A percentile compares a stretch with the other conserved stretches of the same genome.
Conservation (phyloP, 257 asterid genomes). For the Solanum chiquidenum region DNA sequence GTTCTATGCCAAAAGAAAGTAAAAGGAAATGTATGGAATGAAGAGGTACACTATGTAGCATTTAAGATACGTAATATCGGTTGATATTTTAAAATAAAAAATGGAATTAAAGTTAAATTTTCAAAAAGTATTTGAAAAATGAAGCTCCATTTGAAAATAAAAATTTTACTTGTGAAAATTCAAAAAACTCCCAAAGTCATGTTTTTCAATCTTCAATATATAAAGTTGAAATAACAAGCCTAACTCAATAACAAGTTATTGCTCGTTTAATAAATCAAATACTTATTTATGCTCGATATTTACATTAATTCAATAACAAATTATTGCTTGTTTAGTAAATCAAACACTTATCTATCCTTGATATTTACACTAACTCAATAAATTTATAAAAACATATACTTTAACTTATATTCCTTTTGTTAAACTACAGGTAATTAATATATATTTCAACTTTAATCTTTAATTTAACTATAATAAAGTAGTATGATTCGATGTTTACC, state of each 20-base stretch:
- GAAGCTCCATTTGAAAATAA: background rate
- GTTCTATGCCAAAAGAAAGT: background rate
- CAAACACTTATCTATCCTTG: too few relatives aligned
- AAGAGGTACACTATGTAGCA: background rate
- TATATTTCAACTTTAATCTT: background rate
- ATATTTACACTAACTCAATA: background rate
- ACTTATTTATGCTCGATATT: too few relatives aligned
- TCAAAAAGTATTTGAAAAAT: too few relatives aligned
- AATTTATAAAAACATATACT: background rate
- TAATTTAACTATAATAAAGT: background rate
- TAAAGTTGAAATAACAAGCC: too few relatives aligned
- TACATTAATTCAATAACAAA: too few relatives aligned
- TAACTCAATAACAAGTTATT: too few relatives aligned
- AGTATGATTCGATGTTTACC: background rate
- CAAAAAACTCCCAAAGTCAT: background rate
- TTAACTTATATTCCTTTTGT: background rate
- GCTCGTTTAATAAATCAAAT: too few relatives aligned
- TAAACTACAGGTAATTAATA: background rate
- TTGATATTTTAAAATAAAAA: background rate
- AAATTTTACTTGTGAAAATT: background rate
- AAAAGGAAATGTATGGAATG: background rate
- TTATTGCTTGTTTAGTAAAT: too few relatives aligned
- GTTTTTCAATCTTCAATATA: background rate
- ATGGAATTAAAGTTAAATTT: background rate
- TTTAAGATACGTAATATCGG: background rate